Base-by-base conservation (phyloP, 1,139 yeast genomes). In the Arxiozyma bovina region DNA sequence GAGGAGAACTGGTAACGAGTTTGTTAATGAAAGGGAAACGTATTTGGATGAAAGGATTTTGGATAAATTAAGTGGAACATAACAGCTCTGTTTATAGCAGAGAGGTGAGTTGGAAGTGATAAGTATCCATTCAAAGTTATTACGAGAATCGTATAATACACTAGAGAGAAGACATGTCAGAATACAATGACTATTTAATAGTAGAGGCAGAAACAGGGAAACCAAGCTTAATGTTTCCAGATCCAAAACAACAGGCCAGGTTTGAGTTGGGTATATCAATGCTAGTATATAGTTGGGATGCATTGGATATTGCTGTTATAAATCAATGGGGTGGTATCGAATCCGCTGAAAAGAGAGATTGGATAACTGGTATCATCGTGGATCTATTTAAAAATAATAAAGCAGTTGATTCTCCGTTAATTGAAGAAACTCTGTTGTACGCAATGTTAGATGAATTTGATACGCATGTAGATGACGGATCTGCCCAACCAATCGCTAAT, bases 381-480 rank as follows among this genome's bases (percentile, higher is more conserved):
- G 98, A 90, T 46, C 75, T 90, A 54, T 93, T 91, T 66, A 79
- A 77, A 50, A 69, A 72, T 21, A 85, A 78, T 53, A 77, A 73
- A 53, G 72, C 77, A 12, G 87, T 91, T 9, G 98, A 90, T 64
- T 76, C 85, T 8, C 85, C 82, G 53, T 79, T 86, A 59, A 80
- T 93, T 30, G 98, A 93, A 70, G 96, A 87, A 68, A 82, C 96
- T 11, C 73, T 93, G 57, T 73, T 87, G 51, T 87, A 87, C 65
- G 94, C 96, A 45, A 88, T 93, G 96, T 82, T 84, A 59, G 99
- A 93, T 71, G 99, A 93, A 70, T 93, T 93, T 66, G 96, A 88
- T 56, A 87, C 87, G 7, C 79, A 82, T 53, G 80, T 93, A 45
- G 97, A 93, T 63, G 96, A 93, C 67, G 96, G 87, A 61, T 83